Evolutionary conservation across 2,329 filamentous ascomycete species (phyloP).

Genomic region (Alternaria incomplexa): DNA sequence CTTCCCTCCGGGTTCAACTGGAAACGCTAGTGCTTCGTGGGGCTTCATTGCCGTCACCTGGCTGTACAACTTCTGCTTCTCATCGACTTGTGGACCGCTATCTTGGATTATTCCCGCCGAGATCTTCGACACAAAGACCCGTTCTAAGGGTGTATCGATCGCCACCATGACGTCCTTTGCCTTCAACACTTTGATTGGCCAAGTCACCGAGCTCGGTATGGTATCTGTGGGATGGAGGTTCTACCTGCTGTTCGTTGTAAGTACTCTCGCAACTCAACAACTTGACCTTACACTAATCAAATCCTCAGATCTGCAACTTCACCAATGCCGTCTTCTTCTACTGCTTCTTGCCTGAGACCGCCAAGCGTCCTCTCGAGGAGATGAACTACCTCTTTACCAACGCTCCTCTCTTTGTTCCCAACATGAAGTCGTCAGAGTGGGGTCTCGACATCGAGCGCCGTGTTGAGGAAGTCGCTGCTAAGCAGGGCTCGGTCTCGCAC

Average conservation of each 20-base stretch:
- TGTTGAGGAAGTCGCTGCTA: slow-evolving; percentile 63
- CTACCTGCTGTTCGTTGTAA: slow-evolving; percentile 66
- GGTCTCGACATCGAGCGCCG: slow-evolving; percentile 65
- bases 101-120: slow-evolving; percentile 71
- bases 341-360: slow-evolving; percentile 70
- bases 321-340: slow-evolving; percentile 73
- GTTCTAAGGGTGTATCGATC: slow-evolving; percentile 75
- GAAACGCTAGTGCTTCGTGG: slow-evolving; percentile 66
- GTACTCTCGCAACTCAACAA: slow-evolving; percentile 12
- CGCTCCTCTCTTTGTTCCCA: slow-evolving; percentile 67
- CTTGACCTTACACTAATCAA: background rate
- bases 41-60: slow-evolving; percentile 80
- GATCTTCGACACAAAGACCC: slow-evolving; percentile 78
- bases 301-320: slow-evolving; percentile 65
- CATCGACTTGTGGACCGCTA: slow-evolving; percentile 71
- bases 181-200: slow-evolving; percentile 78
- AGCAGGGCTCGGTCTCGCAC: slow-evolving; percentile 46
- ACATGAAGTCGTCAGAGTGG: slow-evolving; percentile 61
- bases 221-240: slow-evolving; percentile 60
- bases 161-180: slow-evolving; percentile 76
- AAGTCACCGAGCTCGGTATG: slow-evolving; percentile 69
- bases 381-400: slow-evolving; percentile 72
- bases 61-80: slow-evolving; percentile 82
- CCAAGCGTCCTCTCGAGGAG: slow-evolving; percentile 68
- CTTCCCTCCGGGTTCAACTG: slow-evolving; percentile 65